Base-by-base conservation (phyloP, 371 early-diverging fungal species). In the Syncephalastrum contaminatum region DNA sequence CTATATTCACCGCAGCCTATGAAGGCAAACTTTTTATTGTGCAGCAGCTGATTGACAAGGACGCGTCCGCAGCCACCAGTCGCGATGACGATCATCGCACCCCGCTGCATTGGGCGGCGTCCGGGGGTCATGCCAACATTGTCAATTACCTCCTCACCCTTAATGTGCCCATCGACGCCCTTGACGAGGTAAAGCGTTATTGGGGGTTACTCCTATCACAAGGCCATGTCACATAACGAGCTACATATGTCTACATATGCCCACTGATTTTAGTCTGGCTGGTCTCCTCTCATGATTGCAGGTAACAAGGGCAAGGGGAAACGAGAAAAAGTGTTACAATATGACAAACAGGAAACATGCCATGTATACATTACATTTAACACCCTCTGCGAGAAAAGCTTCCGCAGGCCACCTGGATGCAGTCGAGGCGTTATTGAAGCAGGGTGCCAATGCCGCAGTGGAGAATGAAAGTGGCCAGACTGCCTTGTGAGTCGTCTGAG, bases 121-220 rank as follows among this genome's bases (percentile, higher is more conserved):
- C 89, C 14, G 88, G 87, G 53, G 91, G 89, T 41, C 86, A 82
- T 53, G 58, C 62, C 10, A 75, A 84, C 21, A 62, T 92, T 21
- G 80, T 86, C 3, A 73, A 85, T 30, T 89, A 80, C 57, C 73
- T 94, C 41, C 51, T 94, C 0, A 67, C 75, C 12, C 68, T 83
- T 25, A 82, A 81, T 13, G 84, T 84, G 0, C 62, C 71, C 30
- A 69, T 86, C 14, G 74, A 88, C 60, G 73, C 48, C 5, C 54
- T 54, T 24, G 86, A 85, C 61, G 83, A 85, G 59, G 84, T 78
- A 70, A 62, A 56, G 36, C 36, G 36, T n/a, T n/a, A 47, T 20
- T 46, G 15, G 40, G n/a, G 41, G 50, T 3, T 19, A 24, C 19
- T 21, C 19, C 22, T 16, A 49, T 21, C 13, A 8, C n/a, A 53